Percentiles rank a stretch among this genome's conserved stretches.
Evolutionary conservation across 1,139 yeast genomes (phyloP).

Genomic region (Komagataea norvegica): DNA sequence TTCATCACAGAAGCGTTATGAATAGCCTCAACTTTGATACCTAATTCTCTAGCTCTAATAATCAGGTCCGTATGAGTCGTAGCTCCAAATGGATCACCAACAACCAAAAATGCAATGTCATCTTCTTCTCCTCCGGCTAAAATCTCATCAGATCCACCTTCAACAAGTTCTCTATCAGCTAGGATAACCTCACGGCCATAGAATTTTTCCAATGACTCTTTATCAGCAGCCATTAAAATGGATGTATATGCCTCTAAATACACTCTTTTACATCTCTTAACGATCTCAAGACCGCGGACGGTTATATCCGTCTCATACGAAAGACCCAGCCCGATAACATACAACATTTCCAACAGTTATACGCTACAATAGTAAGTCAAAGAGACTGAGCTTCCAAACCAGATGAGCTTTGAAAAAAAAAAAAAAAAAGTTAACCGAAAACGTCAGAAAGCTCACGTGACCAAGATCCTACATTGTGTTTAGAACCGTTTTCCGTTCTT

Average conservation of each 20-base stretch:
- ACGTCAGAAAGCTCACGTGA: too few species aligned
- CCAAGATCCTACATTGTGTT: neutral
- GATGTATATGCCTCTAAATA: conserved; percentile 95
- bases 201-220: conserved; percentile 61
- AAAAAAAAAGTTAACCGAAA: neutral
- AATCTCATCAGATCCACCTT: conserved; percentile 79
- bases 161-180: conserved; percentile 95
- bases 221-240: conserved; percentile 87
- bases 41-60: conserved; percentile 80
- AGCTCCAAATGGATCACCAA: conserved; percentile 97
- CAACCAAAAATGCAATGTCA: conserved; percentile 90
- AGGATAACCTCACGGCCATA: conserved; percentile 82
- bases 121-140: conserved; percentile 70
- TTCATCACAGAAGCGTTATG: conserved; percentile 98
- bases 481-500: too few species aligned
- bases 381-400: neutral
- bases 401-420: neutral
- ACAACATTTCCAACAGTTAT: conserved; percentile 52
- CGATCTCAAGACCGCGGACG: conserved; percentile 86
- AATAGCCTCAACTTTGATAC: conserved; percentile 71
- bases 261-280: conserved; percentile 77
- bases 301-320: conserved; percentile 89
- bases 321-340: conserved; percentile 86
- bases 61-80: conserved; percentile 96
- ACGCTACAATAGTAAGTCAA: neutral